Evolutionary conservation across 2,329 filamentous ascomycete species (phyloP).

Genomic region (Trichoderma hamatum): DNA sequence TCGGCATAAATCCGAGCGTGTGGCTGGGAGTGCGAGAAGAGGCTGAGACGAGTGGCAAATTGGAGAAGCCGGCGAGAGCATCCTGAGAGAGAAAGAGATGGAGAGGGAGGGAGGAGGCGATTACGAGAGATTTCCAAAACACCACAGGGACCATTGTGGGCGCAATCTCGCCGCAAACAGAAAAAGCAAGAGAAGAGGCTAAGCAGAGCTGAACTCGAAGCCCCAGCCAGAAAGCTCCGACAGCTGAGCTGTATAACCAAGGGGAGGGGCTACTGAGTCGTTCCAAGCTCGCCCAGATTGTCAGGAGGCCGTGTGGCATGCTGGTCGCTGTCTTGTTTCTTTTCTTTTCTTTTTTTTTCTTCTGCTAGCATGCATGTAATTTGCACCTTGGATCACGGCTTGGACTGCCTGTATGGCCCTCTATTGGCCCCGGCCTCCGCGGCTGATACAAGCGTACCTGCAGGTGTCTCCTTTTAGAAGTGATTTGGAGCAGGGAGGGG

Average conservation of each 20-base stretch:
- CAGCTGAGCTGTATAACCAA: background rate
- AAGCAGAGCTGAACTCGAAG: slow-evolving; percentile 1
- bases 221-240: background rate
- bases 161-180: background rate
- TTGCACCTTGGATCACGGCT: background rate
- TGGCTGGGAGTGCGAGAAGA: background rate
- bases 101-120: background rate
- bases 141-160: background rate
- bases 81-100: background rate
- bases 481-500: slow-evolving; percentile 1
- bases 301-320: slow-evolving; percentile 10
- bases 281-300: slow-evolving; percentile 1
- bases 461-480: slow-evolving; percentile 21
- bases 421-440: slow-evolving; percentile 7
- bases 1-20: background rate
- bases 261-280: slow-evolving; percentile 1
- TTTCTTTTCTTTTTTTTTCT: background rate
- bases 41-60: background rate
- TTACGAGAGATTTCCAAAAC: background rate
- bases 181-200: background rate
- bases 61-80: background rate
- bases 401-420: background rate
- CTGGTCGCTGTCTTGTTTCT: background rate
- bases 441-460: slow-evolving; percentile 25
- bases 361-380: background rate